Base-by-base conservation (phyloP, 305 asterid species). In the Fraxinus sp. region DNA sequence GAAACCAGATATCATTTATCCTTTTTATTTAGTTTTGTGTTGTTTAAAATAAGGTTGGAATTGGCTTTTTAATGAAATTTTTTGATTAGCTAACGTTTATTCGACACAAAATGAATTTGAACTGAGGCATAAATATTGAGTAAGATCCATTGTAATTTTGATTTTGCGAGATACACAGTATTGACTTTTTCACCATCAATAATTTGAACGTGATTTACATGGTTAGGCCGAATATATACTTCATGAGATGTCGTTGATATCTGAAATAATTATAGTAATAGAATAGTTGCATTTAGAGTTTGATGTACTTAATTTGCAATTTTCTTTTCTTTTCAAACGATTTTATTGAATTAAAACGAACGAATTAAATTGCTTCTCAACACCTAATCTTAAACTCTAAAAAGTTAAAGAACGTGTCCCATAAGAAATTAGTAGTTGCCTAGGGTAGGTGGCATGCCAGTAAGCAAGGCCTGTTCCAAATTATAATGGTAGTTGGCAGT, bases 401-500 rank as follows among this genome's bases (percentile, higher is more conserved):
- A 75, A 3, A 62, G 68, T 37, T 20, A 52, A 81, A 20, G 57
- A 2, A 14, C 39, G 80, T 82, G 36, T 46, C 18, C 73, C 72
- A 22, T 7, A 71, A 76, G 74, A 71, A 46, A 79, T 11, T 41
- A 71, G 76, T 79, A 62, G 81, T 37, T 36, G 66, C 30, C 71
- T 68, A 59, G 36, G 75, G 70, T 80, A 44, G 86, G 80, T 77
- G 75, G 75, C 39, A 30, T 66, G 70, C 30, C 70, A 59, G 24
- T 6, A 18, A 18, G 26, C 68, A n/a, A 20, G 76, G 64, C 30
- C 59, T 71, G 14, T 74, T 62, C 85, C 44, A 78, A 85, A 79
- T 82, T 66, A 55, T 28, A 16, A 37, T 13, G n/a, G 80, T 80
- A 6, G 88, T 73, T 86, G 83, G 74, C 39, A 77, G 57, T 78